Percentiles rank a stretch among this genome's conserved stretches.
Evolutionary conservation across 2,329 filamentous ascomycete genomes (phyloP).

Genomic region (Hortaea werneckii): DNA sequence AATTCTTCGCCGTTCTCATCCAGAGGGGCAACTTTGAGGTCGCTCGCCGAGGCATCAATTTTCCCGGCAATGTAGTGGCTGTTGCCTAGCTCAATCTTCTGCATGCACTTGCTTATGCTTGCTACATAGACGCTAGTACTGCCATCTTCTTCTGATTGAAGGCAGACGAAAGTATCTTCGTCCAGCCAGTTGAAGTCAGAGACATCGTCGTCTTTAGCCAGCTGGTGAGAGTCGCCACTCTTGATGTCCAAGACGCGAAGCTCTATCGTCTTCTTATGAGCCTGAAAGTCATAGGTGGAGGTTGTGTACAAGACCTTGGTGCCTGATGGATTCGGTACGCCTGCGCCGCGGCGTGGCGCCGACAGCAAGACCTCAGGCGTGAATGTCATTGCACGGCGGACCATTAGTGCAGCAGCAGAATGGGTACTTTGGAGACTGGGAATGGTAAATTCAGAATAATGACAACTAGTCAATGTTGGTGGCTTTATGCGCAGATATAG

Average conservation of each 20-base stretch:
- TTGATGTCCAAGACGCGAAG: conserved; percentile 61
- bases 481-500: neutral
- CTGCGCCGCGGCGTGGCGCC: conserved; percentile 61
- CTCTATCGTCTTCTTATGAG: conserved; percentile 58
- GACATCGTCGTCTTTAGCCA: conserved; percentile 55
- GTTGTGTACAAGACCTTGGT: conserved; percentile 56
- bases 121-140: conserved; percentile 23
- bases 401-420: conserved; percentile 38
- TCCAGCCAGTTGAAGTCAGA: conserved; percentile 70
- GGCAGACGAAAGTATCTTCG: conserved; percentile 51
- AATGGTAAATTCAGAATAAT: neutral
- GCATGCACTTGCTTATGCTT: conserved; percentile 7
- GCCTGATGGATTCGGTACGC: conserved; percentile 58
- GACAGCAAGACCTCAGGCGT: conserved; percentile 68
- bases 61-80: conserved; percentile 33
- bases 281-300: conserved; percentile 70
- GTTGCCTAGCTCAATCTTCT: neutral
- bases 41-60: conserved; percentile 37
- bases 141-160: conserved; percentile 34
- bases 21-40: conserved; percentile 37
- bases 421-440: neutral
- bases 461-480: neutral
- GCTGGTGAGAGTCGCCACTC: conserved; percentile 52
- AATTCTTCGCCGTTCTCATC: conserved; percentile 21
- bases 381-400: conserved; percentile 58